These are phyloP conservation scores for Zea mays DNA, from an alignment of 176 grass and related monocot genomes.

Conservation along the genomic window Zm-B73-REFERENCE-NAM-5.0 NC_050097.1:34639001-34639500, in stretches of 20 bases:
- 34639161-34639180: constrained; percentile 48
- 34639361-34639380: constrained; percentile 94
- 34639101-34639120: constrained; percentile 26
- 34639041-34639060: not conserved
- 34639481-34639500: not conserved
- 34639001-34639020: constrained; percentile 1
- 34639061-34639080: constrained; percentile 33
- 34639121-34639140: constrained; percentile 31
- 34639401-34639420: constrained; percentile 98
- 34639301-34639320: constrained; percentile 85
- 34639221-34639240: constrained; percentile 45
- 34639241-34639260: constrained; percentile 72
- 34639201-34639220: constrained; percentile 22
- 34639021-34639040: constrained; percentile 15
- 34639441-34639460: constrained; percentile 21
- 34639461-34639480: not conserved
- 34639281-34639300: constrained; percentile 79
- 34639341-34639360: constrained; percentile 99
- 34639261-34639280: constrained; percentile 76
- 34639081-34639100: constrained; percentile 30
- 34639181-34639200: constrained; percentile 33
- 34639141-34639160: constrained; percentile 37
- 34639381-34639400: constrained; percentile 90
- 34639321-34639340: constrained; percentile 90
- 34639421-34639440: constrained; percentile 29